Conservation (phyloP, 768 basidiomycete genomes). For the Agaricus blazei region DNA sequence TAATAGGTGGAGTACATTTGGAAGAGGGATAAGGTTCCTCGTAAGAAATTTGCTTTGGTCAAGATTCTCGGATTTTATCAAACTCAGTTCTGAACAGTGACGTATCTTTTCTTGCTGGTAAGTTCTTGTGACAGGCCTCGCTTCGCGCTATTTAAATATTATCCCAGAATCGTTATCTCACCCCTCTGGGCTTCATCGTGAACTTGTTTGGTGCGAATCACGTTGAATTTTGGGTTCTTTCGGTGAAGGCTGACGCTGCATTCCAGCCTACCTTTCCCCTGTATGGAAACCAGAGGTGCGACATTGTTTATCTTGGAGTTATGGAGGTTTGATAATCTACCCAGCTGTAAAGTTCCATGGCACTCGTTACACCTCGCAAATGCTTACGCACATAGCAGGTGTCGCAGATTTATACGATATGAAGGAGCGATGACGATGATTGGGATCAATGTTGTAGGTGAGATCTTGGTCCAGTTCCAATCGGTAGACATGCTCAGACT, state of each 20-base stretch:
- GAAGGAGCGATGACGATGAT: slow-evolving; percentile 50
- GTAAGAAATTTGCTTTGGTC: slow-evolving; percentile 26
- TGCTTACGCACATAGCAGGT: slow-evolving; percentile 22
- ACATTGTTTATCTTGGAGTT: neutral
- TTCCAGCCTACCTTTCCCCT: slow-evolving; percentile 34
- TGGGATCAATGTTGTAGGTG: slow-evolving; percentile 43
- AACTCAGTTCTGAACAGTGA: slow-evolving; percentile 19
- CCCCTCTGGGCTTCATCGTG: slow-evolving; percentile 56
- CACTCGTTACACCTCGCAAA: neutral
- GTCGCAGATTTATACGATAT: slow-evolving; percentile 40
- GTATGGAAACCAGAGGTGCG: slow-evolving; percentile 33
- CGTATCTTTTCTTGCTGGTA: slow-evolving; percentile 38
- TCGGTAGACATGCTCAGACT: neutral
- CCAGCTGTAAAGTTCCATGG: slow-evolving; percentile 1
- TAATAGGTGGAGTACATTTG: slow-evolving; percentile 47
- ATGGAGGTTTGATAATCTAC: neutral
- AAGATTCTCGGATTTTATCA: neutral
- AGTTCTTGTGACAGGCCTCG: slow-evolving; percentile 5
- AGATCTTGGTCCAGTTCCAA: neutral
- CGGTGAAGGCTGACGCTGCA: neutral
- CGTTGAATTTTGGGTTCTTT: too few relatives aligned
- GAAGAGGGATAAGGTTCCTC: slow-evolving; percentile 37
- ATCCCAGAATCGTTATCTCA: slow-evolving; percentile 59
- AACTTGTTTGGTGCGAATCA: slow-evolving; percentile 39
- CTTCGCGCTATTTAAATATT: neutral